Percentiles rank a stretch among this genome's conserved stretches.
Evolutionary conservation across 2,329 filamentous ascomycete species (phyloP).

Genomic region (Diaporthe sp.): DNA sequence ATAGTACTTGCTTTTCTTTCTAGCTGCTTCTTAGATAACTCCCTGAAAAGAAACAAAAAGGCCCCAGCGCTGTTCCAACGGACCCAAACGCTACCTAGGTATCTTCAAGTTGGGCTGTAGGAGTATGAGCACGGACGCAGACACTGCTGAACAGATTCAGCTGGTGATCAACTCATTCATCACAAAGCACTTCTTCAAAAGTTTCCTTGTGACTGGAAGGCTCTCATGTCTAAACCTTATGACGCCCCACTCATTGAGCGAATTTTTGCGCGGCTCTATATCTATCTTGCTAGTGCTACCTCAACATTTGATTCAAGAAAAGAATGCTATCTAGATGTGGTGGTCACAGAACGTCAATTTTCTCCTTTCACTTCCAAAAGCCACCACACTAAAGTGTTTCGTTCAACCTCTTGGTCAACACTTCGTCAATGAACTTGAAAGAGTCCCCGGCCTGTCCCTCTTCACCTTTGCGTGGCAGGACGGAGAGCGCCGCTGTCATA

Average conservation of each 20-base stretch:
- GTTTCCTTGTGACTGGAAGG: background rate
- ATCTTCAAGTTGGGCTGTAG: background rate
- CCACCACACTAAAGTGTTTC: background rate
- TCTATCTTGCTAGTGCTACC: background rate
- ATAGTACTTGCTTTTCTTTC: background rate
- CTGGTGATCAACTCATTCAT: background rate
- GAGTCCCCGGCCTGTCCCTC: background rate
- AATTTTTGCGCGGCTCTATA: background rate
- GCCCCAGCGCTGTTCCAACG: background rate
- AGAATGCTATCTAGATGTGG: background rate
- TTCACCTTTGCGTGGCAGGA: conserved; percentile 37
- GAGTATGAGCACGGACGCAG: background rate
- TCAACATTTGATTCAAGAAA: background rate
- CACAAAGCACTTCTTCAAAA: background rate
- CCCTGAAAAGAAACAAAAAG: too few species aligned
- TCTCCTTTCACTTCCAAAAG: background rate
- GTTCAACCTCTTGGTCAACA: background rate
- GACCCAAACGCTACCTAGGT: background rate
- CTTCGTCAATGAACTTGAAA: background rate
- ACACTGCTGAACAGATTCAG: background rate
- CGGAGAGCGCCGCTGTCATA: conserved; percentile 54
- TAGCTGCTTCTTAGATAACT: background rate
- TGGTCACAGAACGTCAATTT: background rate
- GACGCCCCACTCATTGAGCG: background rate
- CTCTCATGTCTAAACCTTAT: background rate